phyloP scores from a whole-genome alignment of 1,139 yeast species.

The Kluyveromyces sp. region DNA sequence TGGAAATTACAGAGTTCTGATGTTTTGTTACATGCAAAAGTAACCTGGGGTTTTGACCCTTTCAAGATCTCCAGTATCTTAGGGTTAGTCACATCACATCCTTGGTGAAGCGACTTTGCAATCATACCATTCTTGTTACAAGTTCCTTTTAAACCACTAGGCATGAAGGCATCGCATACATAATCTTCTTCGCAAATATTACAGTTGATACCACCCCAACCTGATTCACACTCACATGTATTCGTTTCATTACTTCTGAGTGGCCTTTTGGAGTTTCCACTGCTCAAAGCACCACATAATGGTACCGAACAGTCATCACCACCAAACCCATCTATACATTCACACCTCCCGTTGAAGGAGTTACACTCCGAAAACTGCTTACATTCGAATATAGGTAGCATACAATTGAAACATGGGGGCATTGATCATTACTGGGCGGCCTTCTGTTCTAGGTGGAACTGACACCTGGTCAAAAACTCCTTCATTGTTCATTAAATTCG shows the following conservation, averaged over 20 bases:
- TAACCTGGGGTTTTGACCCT: conserved; percentile 84
- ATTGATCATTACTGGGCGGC: conserved; percentile 34
- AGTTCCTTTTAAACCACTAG: conserved; percentile 78
- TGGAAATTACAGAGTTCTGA: conserved; percentile 73
- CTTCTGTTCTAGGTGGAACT: neutral
- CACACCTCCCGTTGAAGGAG: conserved; percentile 82
- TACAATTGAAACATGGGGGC: conserved; percentile 94
- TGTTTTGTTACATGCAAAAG: conserved; percentile 76
- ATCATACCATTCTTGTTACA: conserved; percentile 85
- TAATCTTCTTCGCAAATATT: conserved; percentile 66
- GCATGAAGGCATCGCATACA: conserved; percentile 82
- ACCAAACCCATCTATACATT: conserved; percentile 87
- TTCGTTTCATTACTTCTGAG: conserved; percentile 42
- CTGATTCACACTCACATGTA: conserved; percentile 64
- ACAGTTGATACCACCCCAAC: conserved; percentile 95
- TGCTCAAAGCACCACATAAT: conserved; percentile 72
- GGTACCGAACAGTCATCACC: conserved; percentile 90
- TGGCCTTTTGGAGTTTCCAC: conserved; percentile 58
- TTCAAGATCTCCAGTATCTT: conserved; percentile 73
- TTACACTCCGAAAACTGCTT: conserved; percentile 85
- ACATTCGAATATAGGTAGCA: conserved; percentile 83
- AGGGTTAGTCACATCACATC: conserved; percentile 89
- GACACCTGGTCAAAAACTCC: neutral
- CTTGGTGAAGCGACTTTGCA: conserved; percentile 74
- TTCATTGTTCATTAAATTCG: neutral